Evolutionary conservation across 1,284 basidiomycete species (phyloP).

Genomic region (Cystobasidiaceae sp.): DNA sequence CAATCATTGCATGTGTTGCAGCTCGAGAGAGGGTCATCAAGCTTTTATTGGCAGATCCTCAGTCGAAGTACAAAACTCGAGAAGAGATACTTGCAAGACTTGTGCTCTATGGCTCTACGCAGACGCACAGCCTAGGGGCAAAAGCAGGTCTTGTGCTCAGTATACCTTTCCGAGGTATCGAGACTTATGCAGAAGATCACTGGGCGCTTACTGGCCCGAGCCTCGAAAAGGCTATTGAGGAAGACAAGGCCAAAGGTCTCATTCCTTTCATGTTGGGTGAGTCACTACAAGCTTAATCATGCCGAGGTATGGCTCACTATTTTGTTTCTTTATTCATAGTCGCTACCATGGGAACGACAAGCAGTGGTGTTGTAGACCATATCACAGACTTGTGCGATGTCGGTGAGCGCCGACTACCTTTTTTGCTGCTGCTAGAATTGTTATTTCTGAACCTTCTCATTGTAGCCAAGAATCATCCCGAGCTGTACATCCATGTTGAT

Average conservation of each 20-base stretch:
- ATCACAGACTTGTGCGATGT: conserved; percentile 68
- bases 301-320: too few relatives aligned
- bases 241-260: conserved; percentile 59
- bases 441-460: not conserved
- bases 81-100: conserved; percentile 55
- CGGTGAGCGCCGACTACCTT: conserved; percentile 52
- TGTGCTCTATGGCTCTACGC: conserved; percentile 78
- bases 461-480: conserved; percentile 60
- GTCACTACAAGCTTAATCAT: conserved; percentile 34
- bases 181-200: conserved; percentile 62
- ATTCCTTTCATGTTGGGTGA: conserved; percentile 76
- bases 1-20: conserved; percentile 71
- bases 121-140: conserved; percentile 80
- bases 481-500: conserved; percentile 82
- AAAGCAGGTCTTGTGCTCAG: conserved; percentile 83
- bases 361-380: conserved; percentile 79
- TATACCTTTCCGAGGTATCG: conserved; percentile 64
- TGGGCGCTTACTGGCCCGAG: conserved; percentile 67
- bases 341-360: conserved; percentile 84
- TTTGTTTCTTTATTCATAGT: too few relatives aligned
- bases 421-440: not conserved
- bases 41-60: conserved; percentile 48
- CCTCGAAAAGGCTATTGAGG: conserved; percentile 60
- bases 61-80: conserved; percentile 38
- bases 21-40: conserved; percentile 61